phyloP scores from a whole-genome alignment of 202 grass and related monocot genomes.

The Brachypodium distachyon region DNA sequence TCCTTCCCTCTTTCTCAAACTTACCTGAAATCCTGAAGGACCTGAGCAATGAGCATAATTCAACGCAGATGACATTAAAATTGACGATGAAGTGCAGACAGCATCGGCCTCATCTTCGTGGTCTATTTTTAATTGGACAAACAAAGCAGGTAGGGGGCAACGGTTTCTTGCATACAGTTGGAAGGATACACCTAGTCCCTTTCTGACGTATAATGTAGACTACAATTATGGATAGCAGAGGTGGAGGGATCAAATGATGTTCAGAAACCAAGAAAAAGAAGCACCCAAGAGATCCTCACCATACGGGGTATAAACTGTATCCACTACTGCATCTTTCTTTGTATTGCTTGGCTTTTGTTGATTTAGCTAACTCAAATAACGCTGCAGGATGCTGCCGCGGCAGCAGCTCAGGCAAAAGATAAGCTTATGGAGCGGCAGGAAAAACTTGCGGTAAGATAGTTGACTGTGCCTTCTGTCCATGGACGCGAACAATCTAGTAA shows the following conservation, averaged over 20 bases:
- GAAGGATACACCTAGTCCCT: background rate
- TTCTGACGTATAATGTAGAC: background rate
- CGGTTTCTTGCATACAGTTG: background rate
- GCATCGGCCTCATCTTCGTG: conserved; percentile 17
- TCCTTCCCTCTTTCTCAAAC: background rate
- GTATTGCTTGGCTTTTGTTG: background rate
- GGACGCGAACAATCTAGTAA: background rate
- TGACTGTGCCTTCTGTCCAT: background rate
- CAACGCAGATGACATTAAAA: conserved; percentile 56
- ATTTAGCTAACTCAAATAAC: background rate
- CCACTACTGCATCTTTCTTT: background rate
- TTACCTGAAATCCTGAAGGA: background rate
- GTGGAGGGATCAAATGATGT: conserved; percentile 41
- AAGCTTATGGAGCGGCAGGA: conserved; percentile 81
- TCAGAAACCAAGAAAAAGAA: conserved; percentile 65
- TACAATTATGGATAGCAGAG: conserved; percentile 20
- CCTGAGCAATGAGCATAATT: background rate
- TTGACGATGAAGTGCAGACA: conserved; percentile 36
- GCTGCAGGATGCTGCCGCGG: conserved; percentile 67
- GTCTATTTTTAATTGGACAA: conserved; percentile 24
- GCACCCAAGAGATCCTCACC: conserved; percentile 82
- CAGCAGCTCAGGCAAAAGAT: conserved; percentile 70
- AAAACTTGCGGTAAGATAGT: conserved; percentile 63
- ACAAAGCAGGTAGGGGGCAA: conserved; percentile 33
- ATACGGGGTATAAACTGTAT: conserved; percentile 47